Conservation (phyloP, 2,329 filamentous ascomycete species). For the Colletotrichum sp. region DNA sequence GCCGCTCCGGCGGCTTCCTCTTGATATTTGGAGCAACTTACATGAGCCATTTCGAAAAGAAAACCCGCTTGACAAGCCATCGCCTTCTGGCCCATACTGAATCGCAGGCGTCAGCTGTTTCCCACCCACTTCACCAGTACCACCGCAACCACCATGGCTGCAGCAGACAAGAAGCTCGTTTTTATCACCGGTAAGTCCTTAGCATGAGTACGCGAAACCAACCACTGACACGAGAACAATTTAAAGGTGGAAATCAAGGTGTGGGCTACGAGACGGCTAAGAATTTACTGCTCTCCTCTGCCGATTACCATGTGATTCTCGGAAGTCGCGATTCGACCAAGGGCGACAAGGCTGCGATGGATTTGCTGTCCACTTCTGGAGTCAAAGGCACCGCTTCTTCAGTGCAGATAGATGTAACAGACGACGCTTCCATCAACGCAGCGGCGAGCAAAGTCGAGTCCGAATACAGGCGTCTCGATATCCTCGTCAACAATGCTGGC, state of each 20-base stretch:
- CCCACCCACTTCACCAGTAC: too few relatives aligned
- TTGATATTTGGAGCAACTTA: neutral
- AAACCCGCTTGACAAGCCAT: neutral
- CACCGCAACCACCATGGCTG: neutral
- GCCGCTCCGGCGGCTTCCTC: neutral
- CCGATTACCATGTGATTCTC: conserved; percentile 35
- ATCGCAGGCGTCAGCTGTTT: neutral
- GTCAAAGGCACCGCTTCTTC: conserved; percentile 17
- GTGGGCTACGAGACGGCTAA: neutral
- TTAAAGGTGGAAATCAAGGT: neutral
- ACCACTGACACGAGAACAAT: neutral
- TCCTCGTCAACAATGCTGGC: conserved; percentile 39
- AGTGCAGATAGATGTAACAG: conserved; percentile 29
- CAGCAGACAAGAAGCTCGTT: neutral
- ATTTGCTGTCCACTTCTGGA: neutral
- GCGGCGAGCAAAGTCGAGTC: conserved; percentile 25
- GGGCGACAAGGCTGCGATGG: conserved; percentile 23
- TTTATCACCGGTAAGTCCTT: neutral
- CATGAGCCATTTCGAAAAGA: neutral
- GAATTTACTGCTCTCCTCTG: neutral
- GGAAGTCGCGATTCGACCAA: conserved; percentile 29
- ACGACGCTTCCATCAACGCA: conserved; percentile 27
- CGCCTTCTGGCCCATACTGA: neutral
- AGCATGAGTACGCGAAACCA: neutral
- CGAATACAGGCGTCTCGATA: conserved; percentile 32